These are phyloP conservation scores for Hippophae tibetana DNA, from an alignment of 306 rosid genomes.

Conservation along the genomic window DNA sequence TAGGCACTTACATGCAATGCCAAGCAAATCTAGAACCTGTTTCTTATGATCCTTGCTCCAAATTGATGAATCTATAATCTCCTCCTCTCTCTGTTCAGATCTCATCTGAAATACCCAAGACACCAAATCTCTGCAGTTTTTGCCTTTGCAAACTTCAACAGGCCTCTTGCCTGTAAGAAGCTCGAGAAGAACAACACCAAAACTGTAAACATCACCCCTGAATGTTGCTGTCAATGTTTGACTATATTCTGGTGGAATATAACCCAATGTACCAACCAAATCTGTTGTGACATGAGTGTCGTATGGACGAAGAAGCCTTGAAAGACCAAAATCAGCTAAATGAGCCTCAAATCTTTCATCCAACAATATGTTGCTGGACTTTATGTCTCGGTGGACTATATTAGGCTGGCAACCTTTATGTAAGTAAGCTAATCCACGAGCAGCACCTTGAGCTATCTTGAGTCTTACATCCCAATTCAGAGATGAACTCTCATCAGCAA, in stretches of 20 bases:
- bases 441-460: slow-evolving; percentile 65
- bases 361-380: slow-evolving; percentile 74
- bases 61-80: slow-evolving; percentile 46
- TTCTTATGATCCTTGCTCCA: slow-evolving; percentile 54
- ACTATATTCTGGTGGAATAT: slow-evolving; percentile 75
- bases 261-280: slow-evolving; percentile 72
- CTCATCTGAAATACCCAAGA: slow-evolving; percentile 68
- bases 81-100: slow-evolving; percentile 51
- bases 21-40: slow-evolving; percentile 48
- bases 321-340: slow-evolving; percentile 74
- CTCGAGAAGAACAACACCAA: slow-evolving; percentile 78
- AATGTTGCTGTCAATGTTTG: slow-evolving; percentile 63
- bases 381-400: slow-evolving; percentile 67
- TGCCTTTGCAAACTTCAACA: slow-evolving; percentile 64
- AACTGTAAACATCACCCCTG: slow-evolving; percentile 73
- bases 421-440: slow-evolving; percentile 64
- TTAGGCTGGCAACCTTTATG: slow-evolving; percentile 64
- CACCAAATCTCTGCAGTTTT: slow-evolving; percentile 58
- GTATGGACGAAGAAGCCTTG: slow-evolving; percentile 61
- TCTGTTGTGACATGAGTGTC: slow-evolving; percentile 75
- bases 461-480: slow-evolving; percentile 65
- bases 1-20: slow-evolving; percentile 57
- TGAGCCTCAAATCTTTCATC: slow-evolving; percentile 60
- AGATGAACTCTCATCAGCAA: slow-evolving; percentile 35
- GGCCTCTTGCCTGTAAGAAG: slow-evolving; percentile 69